Evolutionary conservation across 768 basidiomycete genomes (phyloP), one percentile per base, ranked within the genome.

Genomic region (Serendipita sp.): DNA sequence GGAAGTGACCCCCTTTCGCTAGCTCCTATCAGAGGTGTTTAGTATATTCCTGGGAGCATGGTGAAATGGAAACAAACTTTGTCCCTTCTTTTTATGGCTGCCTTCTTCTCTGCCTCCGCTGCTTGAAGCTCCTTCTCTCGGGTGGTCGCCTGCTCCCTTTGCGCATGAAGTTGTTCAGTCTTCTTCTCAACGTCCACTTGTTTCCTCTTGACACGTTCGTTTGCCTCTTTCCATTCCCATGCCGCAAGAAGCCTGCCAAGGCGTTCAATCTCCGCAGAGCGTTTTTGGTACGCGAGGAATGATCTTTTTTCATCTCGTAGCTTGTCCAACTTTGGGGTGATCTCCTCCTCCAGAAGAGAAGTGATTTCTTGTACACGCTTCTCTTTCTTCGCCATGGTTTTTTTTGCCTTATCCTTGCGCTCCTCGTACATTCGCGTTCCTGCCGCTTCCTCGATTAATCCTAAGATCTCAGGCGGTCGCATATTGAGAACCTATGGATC

Each of bases 351-450:
- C 26, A 97, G 81, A 20, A 90, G 77, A 1, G 82, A 77, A 16
- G 81, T 85, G 69, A 96, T 84, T 73, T 98, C 94, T 63, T 89
- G 84, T 14, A 98, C 87, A 64, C 88, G 85, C 74, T 95, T 97
- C 67, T 98, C 91, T 75, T 98, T 98, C 79, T 95, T 97, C 26
- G 80, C 79, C 87, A 99, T 99, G 0, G 90, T 96, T 73, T 88
- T 91, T 70, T 86, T 81, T 4, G 95, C 94, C 72, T 96, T 96
- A 71, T 96, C 93, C 71, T 98, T 99, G 17, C 90, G 83, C 61
- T 98, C 95, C 71, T 99, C 96, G 69, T 97, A 99, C 96, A 98
- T 98, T 28, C 92, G 85, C 30, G 96, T 99, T 3, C 96, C 96
- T 0, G 94, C 91, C 0, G 96, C 96, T 72, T 99, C 96, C 72